phyloP scores from a whole-genome alignment of 176 grass and related monocot species.

The Aegilops tauschii region DNA sequence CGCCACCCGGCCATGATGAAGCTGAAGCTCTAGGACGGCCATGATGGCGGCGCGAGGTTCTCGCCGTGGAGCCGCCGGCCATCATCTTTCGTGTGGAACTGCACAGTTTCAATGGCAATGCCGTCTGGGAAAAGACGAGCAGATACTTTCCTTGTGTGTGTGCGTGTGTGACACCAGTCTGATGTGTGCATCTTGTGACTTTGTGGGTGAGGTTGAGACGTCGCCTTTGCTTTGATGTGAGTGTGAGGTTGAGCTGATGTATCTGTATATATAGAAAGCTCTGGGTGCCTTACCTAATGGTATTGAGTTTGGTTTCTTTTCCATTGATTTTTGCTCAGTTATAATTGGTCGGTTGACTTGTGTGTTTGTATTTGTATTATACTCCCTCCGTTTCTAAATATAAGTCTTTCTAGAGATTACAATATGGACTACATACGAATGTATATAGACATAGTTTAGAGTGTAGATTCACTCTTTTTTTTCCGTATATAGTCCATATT shows the following conservation, averaged over 20 bases:
- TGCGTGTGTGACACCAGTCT: neutral
- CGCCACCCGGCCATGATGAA: conserved; percentile 36
- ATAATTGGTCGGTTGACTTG: neutral
- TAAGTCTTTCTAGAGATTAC: too few species aligned
- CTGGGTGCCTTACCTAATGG: conserved; percentile 53
- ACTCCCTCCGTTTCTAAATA: too few species aligned
- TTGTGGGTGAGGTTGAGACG: conserved; percentile 47
- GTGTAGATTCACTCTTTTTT: too few species aligned
- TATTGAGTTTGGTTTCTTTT: conserved; percentile 15
- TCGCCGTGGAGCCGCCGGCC: neutral
- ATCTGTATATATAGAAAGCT: conserved; percentile 53
- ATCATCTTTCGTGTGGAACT: conserved; percentile 7
- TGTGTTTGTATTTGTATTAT: neutral
- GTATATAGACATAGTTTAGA: too few species aligned
- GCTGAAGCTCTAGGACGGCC: conserved; percentile 32
- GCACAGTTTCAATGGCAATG: neutral
- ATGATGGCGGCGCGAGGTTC: neutral
- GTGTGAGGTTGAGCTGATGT: conserved; percentile 51
- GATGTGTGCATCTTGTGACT: conserved; percentile 21
- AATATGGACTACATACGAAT: too few species aligned
- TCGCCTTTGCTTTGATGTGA: conserved; percentile 38
- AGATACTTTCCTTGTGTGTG: conserved; percentile 33
- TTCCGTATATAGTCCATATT: too few species aligned
- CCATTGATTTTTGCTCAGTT: neutral
- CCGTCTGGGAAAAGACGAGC: neutral